A percentile compares a stretch with the other conserved stretches of the same genome.
phyloP scores from a whole-genome alignment of 2,329 filamentous ascomycete genomes.

The Volutella citrinella region DNA sequence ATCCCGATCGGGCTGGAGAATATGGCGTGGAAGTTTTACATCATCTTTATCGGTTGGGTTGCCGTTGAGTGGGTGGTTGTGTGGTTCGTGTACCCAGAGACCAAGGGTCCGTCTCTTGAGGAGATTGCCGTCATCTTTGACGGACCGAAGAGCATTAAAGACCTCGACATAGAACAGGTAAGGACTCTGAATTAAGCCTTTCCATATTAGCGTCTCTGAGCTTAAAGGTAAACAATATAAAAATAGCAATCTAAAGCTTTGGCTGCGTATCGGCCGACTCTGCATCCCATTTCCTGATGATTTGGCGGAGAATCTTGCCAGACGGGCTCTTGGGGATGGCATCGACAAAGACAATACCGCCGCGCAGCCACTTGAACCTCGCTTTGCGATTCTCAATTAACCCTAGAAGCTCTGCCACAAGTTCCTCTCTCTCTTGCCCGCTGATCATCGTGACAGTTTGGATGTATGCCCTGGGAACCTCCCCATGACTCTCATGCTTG shows the following conservation, averaged over 20 bases:
- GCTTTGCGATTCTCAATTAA: neutral
- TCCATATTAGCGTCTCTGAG: too few species aligned
- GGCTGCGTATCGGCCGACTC: too few species aligned
- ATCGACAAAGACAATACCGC: neutral
- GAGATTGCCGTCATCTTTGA: slow-evolving; percentile 6
- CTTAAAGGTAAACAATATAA: too few species aligned
- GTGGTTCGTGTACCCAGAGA: slow-evolving; percentile 7
- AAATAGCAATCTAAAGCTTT: too few species aligned
- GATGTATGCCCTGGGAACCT: neutral
- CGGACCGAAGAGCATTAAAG: too few species aligned
- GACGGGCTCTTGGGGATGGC: neutral
- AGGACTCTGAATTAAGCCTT: too few species aligned
- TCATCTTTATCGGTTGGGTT: slow-evolving; percentile 7
- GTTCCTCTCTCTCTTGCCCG: neutral
- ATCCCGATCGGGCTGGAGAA: slow-evolving; percentile 4
- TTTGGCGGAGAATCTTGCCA: neutral
- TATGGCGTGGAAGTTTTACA: slow-evolving; percentile 4
- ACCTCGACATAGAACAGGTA: too few species aligned
- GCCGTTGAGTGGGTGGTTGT: slow-evolving; percentile 3
- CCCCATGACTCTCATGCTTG: neutral
- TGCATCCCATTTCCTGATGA: too few species aligned
- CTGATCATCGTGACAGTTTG: neutral
- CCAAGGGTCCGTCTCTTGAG: slow-evolving; percentile 6
- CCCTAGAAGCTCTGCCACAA: neutral
- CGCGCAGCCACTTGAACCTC: neutral